Base-by-base conservation (phyloP, 805 yeast genomes). In the Kodamaea lidongshanica region DNA sequence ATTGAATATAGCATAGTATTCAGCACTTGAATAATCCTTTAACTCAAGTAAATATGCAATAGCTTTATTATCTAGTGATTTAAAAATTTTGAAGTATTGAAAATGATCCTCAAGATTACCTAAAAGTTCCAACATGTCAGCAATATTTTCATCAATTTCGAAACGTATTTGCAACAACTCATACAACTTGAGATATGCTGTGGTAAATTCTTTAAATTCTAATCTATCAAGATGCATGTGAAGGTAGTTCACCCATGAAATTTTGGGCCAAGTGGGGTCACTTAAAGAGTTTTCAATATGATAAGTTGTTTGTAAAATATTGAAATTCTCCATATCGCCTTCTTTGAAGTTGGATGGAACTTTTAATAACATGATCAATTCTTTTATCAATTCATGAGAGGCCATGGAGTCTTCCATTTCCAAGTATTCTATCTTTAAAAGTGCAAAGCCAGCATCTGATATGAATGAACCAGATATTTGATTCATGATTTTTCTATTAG, bases 171-270 rank as follows among this genome's bases (percentile, higher is more conserved):
- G 34, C 7, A 56, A 32, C 17, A 63, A 38, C 38, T 64, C 69
- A 31, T 38, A 57, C 1, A 56, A 37, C 32, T 64, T 62, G 16
- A 60, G 34, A 28, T 62, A 63, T 6, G 49, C 27, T 7, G 36
- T 44, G 7, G 54, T 36, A 16, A 61, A 49, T 2, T 44, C 48
- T 16, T 38, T 41, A 24, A 58, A 51, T 14, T 56, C 65, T 16
- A 56, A 45, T 23, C 47, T 38, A 14, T 41, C 42, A 28, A 45
- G 36, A 17, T 54, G 45, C 5, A 51, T 29, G 12, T 42, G 48
- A 11, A 64, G 31, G 33, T 49, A 64, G 21, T 59, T 65, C 7
- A 54, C 37, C 69, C 68, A 64, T 16, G 58, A 42, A 6, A 54
- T 39, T 25, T 60, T 59, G 12, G 65, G 66, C 66, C 65, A 60